Conservation (phyloP, 495 filamentous ascomycete genomes). For the Penicillium ucsense region DNA sequence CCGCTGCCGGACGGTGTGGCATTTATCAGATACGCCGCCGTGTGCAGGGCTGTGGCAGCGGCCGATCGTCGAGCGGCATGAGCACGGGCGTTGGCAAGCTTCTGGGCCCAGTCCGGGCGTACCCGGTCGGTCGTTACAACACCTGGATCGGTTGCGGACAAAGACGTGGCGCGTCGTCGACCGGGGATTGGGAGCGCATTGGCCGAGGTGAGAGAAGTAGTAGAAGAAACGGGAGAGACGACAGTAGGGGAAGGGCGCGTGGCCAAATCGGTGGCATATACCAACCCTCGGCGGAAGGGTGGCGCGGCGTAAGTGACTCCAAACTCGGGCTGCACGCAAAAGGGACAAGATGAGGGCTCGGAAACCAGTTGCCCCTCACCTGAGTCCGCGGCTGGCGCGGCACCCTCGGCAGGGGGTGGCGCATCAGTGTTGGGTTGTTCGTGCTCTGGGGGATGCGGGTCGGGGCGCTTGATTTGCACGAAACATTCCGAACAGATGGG, state of each 20-base stretch:
- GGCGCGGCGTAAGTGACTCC: slow-evolving; percentile 87
- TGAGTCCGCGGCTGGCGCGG: slow-evolving; percentile 20
- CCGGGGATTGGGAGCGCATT: slow-evolving; percentile 23
- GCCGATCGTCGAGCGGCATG: slow-evolving; percentile 81
- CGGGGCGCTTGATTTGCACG: slow-evolving; percentile 94
- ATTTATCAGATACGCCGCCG: slow-evolving; percentile 87
- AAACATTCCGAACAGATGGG: slow-evolving; percentile 98
- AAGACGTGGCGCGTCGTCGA: slow-evolving; percentile 64
- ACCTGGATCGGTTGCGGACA: slow-evolving; percentile 67
- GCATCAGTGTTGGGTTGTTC: slow-evolving; percentile 45
- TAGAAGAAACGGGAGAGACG: slow-evolving; percentile 65
- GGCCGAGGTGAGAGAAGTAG: slow-evolving; percentile 39
- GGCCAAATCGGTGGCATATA: slow-evolving; percentile 47
- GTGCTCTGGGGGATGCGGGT: slow-evolving; percentile 91
- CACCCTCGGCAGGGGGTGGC: slow-evolving; percentile 29
- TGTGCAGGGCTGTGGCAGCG: slow-evolving; percentile 88
- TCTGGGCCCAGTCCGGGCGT: slow-evolving; percentile 89
- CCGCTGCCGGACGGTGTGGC: slow-evolving; percentile 42
- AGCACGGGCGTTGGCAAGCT: slow-evolving; percentile 72
- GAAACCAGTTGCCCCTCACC: slow-evolving; percentile 66
- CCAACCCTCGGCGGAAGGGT: slow-evolving; percentile 74
- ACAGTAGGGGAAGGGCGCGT: slow-evolving; percentile 34
- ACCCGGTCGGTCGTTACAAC: slow-evolving; percentile 89
- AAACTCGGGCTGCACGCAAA: slow-evolving; percentile 91
- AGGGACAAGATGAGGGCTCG: slow-evolving; percentile 88